These are phyloP conservation scores for Cylindrotheca fusiformis DNA, from an alignment of 108 stramenopile species.

Conservation along the genomic window DNA sequence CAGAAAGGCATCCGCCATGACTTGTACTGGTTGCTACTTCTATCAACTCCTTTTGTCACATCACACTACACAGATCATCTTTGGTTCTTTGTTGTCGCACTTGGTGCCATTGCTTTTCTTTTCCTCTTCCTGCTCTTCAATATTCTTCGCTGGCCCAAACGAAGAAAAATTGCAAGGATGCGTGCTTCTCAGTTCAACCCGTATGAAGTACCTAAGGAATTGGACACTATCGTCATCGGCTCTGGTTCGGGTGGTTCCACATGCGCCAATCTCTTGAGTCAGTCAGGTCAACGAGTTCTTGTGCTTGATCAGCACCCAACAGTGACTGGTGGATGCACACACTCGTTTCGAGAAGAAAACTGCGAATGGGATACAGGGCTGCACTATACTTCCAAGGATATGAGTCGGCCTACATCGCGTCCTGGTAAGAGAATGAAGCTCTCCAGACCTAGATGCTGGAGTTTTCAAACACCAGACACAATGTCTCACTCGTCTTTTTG, in stretches of 20 bases:
- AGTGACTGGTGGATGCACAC: constrained; percentile 50
- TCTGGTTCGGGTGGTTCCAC: constrained; percentile 64
- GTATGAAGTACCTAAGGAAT: constrained; percentile 32
- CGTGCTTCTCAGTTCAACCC: constrained; percentile 39
- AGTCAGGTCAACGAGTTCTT: constrained; percentile 56
- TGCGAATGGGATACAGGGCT: constrained; percentile 62
- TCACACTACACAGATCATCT: too few relatives aligned
- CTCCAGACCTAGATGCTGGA: too few relatives aligned
- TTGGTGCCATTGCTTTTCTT: too few relatives aligned
- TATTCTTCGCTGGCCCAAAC: too few relatives aligned
- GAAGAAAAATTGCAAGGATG: constrained; percentile 28
- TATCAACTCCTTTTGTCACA: too few relatives aligned
- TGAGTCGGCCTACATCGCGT: too few relatives aligned
- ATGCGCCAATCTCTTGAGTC: constrained; percentile 56
- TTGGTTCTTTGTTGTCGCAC: too few relatives aligned
- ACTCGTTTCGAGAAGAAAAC: constrained; percentile 37
- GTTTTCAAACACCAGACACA: too few relatives aligned
- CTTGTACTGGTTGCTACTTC: too few relatives aligned
- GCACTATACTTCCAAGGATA: constrained; percentile 44
- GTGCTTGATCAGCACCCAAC: constrained; percentile 69
- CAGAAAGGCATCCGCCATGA: too few relatives aligned
- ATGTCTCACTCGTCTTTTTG: too few relatives aligned
- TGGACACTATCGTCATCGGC: constrained; percentile 72
- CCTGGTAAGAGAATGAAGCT: not conserved
- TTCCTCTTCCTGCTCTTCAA: too few relatives aligned